Percentiles rank a stretch among this genome's conserved stretches.
These are phyloP conservation scores for Hericium rajendrae DNA, from an alignment of 768 basidiomycete genomes.

Conservation along the genomic window DNA sequence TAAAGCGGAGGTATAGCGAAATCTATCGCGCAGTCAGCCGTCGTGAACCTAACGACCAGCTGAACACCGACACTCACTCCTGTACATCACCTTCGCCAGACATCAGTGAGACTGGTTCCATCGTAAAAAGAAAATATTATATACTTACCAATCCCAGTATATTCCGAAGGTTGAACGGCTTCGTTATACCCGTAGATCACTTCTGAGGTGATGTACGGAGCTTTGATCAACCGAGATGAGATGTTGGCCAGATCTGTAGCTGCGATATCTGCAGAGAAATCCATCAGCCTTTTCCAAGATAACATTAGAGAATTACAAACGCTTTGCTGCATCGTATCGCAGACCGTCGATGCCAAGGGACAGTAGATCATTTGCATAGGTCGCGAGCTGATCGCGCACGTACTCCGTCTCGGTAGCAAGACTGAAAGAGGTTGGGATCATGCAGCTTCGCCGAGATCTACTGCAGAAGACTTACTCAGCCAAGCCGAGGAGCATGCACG, in stretches of 20 bases:
- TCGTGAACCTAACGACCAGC: not conserved
- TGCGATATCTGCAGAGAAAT: conserved; percentile 39
- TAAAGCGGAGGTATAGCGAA: conserved; percentile 49
- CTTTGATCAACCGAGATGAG: conserved; percentile 28
- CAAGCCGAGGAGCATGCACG: conserved; percentile 28
- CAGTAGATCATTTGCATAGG: conserved; percentile 51
- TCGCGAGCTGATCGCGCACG: conserved; percentile 42
- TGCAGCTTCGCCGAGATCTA: not conserved
- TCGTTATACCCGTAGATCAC: conserved; percentile 39
- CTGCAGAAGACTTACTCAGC: conserved; percentile 26
- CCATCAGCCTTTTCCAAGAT: not conserved
- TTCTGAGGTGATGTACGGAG: conserved; percentile 58
- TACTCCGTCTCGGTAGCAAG: conserved; percentile 55
- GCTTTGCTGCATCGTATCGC: conserved; percentile 56
- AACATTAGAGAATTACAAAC: conserved; percentile 22
- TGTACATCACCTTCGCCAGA: conserved; percentile 42
- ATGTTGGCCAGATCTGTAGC: conserved; percentile 47
- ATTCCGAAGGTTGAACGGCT: conserved; percentile 46
- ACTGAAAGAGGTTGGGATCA: conserved; percentile 20
- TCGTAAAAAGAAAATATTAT: not conserved
- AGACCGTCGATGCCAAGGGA: conserved; percentile 56
- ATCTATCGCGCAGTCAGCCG: conserved; percentile 19
- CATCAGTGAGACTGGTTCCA: not conserved
- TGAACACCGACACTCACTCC: conserved; percentile 30
- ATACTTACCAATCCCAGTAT: conserved; percentile 32